Evolutionary conservation across 139 green algal species (phyloP).

Genomic region (Mesotaenium endlicherianum): DNA sequence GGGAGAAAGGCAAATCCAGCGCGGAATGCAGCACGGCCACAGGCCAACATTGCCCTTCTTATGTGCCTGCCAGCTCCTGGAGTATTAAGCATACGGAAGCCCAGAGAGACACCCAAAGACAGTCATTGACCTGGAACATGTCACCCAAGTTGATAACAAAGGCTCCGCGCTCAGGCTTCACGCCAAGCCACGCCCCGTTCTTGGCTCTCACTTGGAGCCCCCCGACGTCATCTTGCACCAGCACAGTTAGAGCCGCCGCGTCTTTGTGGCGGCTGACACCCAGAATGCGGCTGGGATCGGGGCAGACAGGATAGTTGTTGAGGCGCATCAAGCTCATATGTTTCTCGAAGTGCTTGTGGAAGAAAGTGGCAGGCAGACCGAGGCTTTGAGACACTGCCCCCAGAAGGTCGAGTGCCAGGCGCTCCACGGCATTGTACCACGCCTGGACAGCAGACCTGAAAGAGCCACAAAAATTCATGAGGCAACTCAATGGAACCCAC

Average conservation of each 20-base stretch:
- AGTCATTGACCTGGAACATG: constrained; percentile 52
- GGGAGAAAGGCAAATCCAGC: too few species aligned
- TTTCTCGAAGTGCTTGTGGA: constrained; percentile 36
- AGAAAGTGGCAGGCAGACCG: constrained; percentile 21
- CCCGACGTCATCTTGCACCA: constrained; percentile 59
- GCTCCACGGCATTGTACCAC: neutral
- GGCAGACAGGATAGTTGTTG: constrained; percentile 58
- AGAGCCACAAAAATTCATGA: too few species aligned
- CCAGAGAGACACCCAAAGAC: too few species aligned
- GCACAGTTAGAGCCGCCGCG: constrained; percentile 63
- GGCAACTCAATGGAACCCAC: too few species aligned
- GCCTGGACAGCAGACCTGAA: neutral
- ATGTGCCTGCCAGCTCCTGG: too few species aligned
- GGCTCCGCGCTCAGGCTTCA: constrained; percentile 13
- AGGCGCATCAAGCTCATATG: constrained; percentile 54
- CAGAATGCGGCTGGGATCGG: constrained; percentile 36
- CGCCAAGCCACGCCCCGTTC: constrained; percentile 35
- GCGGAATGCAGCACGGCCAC: too few species aligned
- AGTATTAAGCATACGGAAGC: too few species aligned
- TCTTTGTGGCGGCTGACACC: constrained; percentile 65
- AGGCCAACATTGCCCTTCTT: too few species aligned
- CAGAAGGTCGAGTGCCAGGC: constrained; percentile 10
- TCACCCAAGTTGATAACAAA: constrained; percentile 61
- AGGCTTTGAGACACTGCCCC: constrained; percentile 30
- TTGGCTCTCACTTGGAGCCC: constrained; percentile 56